Evolutionary conservation across 148 eudicot species (phyloP), one percentile per base, ranked within the genome.

Genomic region (Fagopyrum esculentum): DNA sequence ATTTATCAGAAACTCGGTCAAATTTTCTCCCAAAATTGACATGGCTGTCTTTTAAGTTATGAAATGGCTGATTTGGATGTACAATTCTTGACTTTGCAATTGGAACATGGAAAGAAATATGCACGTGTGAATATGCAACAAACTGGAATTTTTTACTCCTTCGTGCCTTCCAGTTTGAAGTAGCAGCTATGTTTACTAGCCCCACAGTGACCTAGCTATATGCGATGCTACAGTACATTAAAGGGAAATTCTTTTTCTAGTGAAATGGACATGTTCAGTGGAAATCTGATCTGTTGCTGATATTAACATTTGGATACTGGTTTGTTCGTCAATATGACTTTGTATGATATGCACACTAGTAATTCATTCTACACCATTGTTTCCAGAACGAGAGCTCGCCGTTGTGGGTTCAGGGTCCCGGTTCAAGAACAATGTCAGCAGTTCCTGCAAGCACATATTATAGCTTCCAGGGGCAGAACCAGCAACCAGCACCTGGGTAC

Each of bases 381-480:
- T 59, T 10, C 9, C 78, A 86, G 90, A 84, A 74, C 43, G 87
- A 86, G 74, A 86, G 75, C 81, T 76, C 83, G 6, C 78, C 75
- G 13, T 69, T 82, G 85, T 87, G 86, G 86, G 83, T 83, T 78
- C 91, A 91, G 76, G 95, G 93, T n/a, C 86, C 81, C 22, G 93
- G 91, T 45, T 90, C 98, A 0, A 83, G 97, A 81, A 86, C 97
- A 76, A 78, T 89, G 86, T 86, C 97, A 26, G 93, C 89, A n/a
- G 84, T 88, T 66, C 96, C 93, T 57, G 87, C 93, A 5, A 87
- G 80, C 84, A 84, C 91, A 66, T 94, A 94, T 85, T 90, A 91
- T 87, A 84, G 82, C 78, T 86, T 84, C 69, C 96, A 88, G 84
- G 91, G 91, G 55, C 98, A 87, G 75, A 82, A 52, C 79, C 92